Evolutionary conservation across 2,329 filamentous ascomycete species (phyloP).

Genomic region (Domatiomyces catenatus): DNA sequence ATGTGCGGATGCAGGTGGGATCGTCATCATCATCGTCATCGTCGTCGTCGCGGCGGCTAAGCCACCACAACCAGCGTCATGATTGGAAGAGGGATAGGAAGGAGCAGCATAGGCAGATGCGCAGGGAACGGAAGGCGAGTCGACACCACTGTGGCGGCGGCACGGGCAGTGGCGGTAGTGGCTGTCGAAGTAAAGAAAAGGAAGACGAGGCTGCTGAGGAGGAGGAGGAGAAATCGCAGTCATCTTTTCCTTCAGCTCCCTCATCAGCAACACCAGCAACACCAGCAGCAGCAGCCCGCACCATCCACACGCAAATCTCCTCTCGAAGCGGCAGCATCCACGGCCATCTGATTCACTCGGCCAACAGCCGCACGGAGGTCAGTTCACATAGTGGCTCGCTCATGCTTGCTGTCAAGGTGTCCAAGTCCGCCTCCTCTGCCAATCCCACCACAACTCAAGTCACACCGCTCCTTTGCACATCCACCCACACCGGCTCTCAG

Average conservation of each 20-base stretch:
- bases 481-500: not conserved
- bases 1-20: constrained; percentile 10
- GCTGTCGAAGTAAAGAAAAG: constrained; percentile 1
- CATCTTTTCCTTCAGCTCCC: not conserved
- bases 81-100: not conserved
- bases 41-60: too few relatives aligned
- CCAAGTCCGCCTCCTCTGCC: constrained; percentile 3
- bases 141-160: constrained; percentile 4
- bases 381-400: constrained; percentile 34
- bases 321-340: constrained; percentile 19
- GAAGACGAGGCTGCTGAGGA: not conserved
- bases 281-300: constrained; percentile 1
- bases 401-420: constrained; percentile 34
- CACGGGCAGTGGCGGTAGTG: constrained; percentile 1
- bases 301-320: constrained; percentile 18
- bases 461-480: not conserved
- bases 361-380: constrained; percentile 28
- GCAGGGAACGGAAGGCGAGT: not conserved
- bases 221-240: constrained; percentile 2
- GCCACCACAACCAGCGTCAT: not conserved
- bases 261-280: not conserved
- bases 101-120: not conserved
- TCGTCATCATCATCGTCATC: too few relatives aligned
- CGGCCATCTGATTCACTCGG: constrained; percentile 34
- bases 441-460: not conserved